phyloP scores from a whole-genome alignment of 768 basidiomycete genomes.

The Trametes meyenii region DNA sequence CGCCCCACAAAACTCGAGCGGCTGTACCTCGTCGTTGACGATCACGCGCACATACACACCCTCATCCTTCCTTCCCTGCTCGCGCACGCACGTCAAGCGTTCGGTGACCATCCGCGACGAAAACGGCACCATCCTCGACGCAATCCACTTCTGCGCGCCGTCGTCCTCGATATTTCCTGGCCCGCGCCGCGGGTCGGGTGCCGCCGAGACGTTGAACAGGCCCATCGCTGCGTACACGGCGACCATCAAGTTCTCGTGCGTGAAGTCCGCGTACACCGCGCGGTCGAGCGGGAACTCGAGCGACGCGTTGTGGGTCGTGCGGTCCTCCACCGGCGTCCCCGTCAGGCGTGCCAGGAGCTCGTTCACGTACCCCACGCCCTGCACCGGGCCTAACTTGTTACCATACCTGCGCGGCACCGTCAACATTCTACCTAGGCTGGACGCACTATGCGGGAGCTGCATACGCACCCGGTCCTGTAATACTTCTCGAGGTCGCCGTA shows the following conservation, averaged over 20 bases:
- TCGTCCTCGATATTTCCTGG: neutral
- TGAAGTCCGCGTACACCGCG: constrained; percentile 71
- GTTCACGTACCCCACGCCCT: constrained; percentile 87
- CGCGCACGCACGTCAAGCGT: constrained; percentile 51
- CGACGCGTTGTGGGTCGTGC: constrained; percentile 77
- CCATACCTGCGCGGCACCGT: constrained; percentile 57
- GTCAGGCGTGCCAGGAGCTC: constrained; percentile 87
- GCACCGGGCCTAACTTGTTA: constrained; percentile 67
- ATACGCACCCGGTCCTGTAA: constrained; percentile 69
- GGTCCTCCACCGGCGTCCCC: constrained; percentile 58
- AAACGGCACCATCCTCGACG: constrained; percentile 72
- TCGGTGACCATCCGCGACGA: constrained; percentile 75
- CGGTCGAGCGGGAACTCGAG: constrained; percentile 78
- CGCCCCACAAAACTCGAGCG: constrained; percentile 63
- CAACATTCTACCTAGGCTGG: neutral
- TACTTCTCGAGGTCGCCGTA: constrained; percentile 75
- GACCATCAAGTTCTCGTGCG: constrained; percentile 85
- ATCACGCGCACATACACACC: constrained; percentile 64
- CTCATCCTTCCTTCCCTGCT: neutral
- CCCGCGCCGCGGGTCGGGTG: constrained; percentile 18
- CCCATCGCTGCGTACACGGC: constrained; percentile 72
- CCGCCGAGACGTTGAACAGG: constrained; percentile 32
- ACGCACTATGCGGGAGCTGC: neutral
- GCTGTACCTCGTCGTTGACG: constrained; percentile 73
- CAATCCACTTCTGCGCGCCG: constrained; percentile 45